Conservation (phyloP, 2,329 filamentous ascomycete genomes). For the Cercospora zeae-maydis region DNA sequence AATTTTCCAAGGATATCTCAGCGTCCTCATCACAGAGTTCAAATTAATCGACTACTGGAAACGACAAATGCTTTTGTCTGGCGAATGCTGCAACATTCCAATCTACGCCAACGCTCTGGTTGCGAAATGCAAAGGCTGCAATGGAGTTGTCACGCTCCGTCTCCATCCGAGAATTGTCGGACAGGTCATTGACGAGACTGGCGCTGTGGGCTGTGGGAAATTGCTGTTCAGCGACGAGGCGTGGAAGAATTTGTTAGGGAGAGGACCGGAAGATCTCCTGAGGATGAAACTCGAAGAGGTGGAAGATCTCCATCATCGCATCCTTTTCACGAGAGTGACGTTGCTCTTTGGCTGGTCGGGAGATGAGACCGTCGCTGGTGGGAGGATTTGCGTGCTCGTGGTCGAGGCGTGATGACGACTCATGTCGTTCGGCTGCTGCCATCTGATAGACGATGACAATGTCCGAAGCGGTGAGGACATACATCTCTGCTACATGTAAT, state of each 20-base stretch:
- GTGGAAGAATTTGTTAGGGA: constrained; percentile 51
- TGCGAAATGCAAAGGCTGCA: constrained; percentile 43
- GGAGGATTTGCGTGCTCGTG: constrained; percentile 32
- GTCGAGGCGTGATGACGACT: background rate
- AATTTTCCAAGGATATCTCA: constrained; percentile 43
- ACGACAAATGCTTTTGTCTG: constrained; percentile 46
- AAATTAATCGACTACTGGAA: constrained; percentile 41
- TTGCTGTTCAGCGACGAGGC: constrained; percentile 53
- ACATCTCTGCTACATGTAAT: background rate
- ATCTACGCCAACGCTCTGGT: constrained; percentile 51
- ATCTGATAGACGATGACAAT: background rate
- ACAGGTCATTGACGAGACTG: constrained; percentile 54
- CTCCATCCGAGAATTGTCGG: constrained; percentile 46
- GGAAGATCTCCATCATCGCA: constrained; percentile 50
- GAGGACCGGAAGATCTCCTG: constrained; percentile 45
- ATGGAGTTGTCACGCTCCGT: constrained; percentile 35
- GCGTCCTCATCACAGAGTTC: constrained; percentile 43
- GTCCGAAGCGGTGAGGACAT: background rate
- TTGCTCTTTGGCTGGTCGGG: constrained; percentile 55
- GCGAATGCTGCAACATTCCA: constrained; percentile 52
- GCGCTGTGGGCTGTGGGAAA: constrained; percentile 50
- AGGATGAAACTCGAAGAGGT: constrained; percentile 40
- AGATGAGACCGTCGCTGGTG: constrained; percentile 32
- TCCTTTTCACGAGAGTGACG: constrained; percentile 52
- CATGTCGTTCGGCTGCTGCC: background rate